Conservation (phyloP, 176 grass and related monocot genomes). For the Tuctoria greenei region DNA sequence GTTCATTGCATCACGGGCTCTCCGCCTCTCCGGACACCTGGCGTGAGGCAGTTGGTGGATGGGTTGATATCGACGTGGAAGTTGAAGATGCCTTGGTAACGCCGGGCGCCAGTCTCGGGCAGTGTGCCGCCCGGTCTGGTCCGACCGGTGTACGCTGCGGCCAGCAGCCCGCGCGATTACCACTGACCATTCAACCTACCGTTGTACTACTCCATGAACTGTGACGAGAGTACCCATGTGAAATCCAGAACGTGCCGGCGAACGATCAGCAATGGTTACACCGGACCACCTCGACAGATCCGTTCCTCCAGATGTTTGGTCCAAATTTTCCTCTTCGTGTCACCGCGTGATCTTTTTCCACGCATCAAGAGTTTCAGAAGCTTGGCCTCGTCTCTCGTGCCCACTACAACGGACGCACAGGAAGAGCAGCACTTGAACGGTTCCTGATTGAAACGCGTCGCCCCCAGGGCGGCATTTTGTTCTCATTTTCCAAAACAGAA, state of each 20-base stretch:
- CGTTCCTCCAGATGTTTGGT: constrained; percentile 19
- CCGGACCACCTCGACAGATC: neutral
- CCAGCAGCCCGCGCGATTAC: neutral
- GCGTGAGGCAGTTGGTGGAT: constrained; percentile 4
- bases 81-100: neutral
- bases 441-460: neutral
- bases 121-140: constrained; percentile 12
- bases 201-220: too few species aligned
- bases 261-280: constrained; percentile 20
- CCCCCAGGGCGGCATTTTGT: neutral
- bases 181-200: too few species aligned
- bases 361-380: neutral
- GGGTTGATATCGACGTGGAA: neutral
- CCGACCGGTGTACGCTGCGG: neutral
- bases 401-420: neutral
- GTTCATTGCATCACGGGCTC: constrained; percentile 39
- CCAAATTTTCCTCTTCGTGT: constrained; percentile 9
- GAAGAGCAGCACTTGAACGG: neutral
- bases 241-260: neutral
- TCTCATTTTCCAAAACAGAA: neutral
- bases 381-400: neutral
- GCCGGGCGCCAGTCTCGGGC: neutral
- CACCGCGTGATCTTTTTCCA: constrained; percentile 22
- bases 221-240: too few species aligned
- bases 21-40: neutral